Base-by-base conservation (phyloP, 345 rosid genomes). In the Pugionium dolabratum region DNA sequence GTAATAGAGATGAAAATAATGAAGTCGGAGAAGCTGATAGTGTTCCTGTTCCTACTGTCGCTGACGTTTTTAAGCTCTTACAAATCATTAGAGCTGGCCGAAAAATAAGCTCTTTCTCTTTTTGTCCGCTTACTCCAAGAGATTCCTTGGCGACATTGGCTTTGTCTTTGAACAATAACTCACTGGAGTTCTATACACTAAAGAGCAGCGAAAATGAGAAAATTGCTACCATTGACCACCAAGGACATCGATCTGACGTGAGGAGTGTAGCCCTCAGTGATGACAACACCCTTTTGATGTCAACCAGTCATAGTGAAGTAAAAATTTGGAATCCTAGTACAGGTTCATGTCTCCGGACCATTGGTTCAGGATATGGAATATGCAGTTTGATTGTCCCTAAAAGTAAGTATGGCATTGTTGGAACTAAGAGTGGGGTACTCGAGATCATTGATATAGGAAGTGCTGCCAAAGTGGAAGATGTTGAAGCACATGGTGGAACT, bases 301-400 rank as follows among this genome's bases (percentile, higher is more conserved):
- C 99, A 76, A 93, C 97, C 6, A 90, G 99, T 79, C 96, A 93
- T 83, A 84, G 82, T 75, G 84, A 95, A 36, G 86, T 88, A 18
- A 93, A 90, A 76, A 73, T 93, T 66, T 93, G 99, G 99, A 93
- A 88, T 79, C 96, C 99, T 66, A 90, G 90, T 65, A 86, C 96
- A 9, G 96, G 99, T 72, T 84, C 91, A 64, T 93, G 99, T 73
- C 87, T 93, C 76, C 78, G 92, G 51, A 93, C 96, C 29, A 79
- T 93, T 72, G 96, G 77, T 66, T 93, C 99, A 67, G 97, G 86
- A 43, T 94, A 82, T 80, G 97, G 99, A 58, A 67, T 94, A 29
- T 94, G 97, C 83, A 94, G 99, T 71, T 73, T 94, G 62, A 85
- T 94, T 55, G 76, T 83, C 72, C 97, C 99, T 64, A 75, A 88